phyloP scores from a whole-genome alignment of 164 flowering plant species.

The Pachysandra terminalis region DNA sequence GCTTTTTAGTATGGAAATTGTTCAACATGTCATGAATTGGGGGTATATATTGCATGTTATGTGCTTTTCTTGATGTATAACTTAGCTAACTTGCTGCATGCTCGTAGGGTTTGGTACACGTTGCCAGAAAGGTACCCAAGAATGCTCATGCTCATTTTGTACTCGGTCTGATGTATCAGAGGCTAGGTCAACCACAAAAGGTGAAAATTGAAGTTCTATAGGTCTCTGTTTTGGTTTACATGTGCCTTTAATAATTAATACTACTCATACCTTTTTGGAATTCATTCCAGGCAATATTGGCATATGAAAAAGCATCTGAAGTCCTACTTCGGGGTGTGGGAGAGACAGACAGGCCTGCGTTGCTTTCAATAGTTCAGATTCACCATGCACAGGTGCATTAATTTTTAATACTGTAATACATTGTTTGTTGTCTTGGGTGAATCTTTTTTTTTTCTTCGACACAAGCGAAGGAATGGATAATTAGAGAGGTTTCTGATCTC shows the following conservation, averaged over 20 bases:
- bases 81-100: conserved; percentile 5
- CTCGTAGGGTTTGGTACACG: conserved; percentile 79
- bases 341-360: conserved; percentile 82
- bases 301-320: conserved; percentile 88
- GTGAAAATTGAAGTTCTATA: conserved; percentile 28
- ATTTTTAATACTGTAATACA: not conserved
- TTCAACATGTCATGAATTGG: not conserved
- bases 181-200: conserved; percentile 87
- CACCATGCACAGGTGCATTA: conserved; percentile 87
- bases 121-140: conserved; percentile 90
- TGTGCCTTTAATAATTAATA: not conserved
- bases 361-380: conserved; percentile 77
- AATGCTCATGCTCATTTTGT: conserved; percentile 95
- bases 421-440: not conserved
- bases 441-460: conserved; percentile 1
- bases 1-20: not conserved
- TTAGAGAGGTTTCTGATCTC: conserved; percentile 9
- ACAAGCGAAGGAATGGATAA: conserved; percentile 2
- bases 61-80: too few species aligned
- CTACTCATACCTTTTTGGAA: not conserved
- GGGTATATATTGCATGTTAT: not conserved
- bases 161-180: conserved; percentile 90
- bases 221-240: not conserved
- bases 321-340: conserved; percentile 65
- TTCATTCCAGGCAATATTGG: conserved; percentile 55